A percentile compares a stretch with the other conserved stretches of the same genome.
phyloP scores from a whole-genome alignment of 2,329 filamentous ascomycete species.

The Capronia epimyces region DNA sequence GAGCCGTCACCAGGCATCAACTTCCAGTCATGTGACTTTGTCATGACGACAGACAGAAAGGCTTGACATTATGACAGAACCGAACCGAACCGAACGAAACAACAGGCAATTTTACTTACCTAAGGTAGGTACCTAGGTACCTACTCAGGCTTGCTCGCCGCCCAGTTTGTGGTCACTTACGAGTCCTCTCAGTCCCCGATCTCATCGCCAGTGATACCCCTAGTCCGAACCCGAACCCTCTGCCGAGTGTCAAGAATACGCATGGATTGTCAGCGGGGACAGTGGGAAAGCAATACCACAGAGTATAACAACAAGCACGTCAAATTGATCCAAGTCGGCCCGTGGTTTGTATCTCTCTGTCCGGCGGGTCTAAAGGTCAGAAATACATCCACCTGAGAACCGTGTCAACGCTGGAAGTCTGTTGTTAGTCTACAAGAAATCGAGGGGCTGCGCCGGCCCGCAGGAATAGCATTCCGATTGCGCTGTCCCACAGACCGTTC shows the following conservation, averaged over 20 bases:
- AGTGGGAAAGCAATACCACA: no score
- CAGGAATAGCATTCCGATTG: conserved; percentile 19
- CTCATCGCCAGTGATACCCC: background rate
- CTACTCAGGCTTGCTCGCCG: no score
- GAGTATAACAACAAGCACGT: no score
- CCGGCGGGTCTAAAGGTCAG: conserved; percentile 8
- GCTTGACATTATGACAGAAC: background rate
- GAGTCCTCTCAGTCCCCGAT: background rate
- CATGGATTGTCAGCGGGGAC: no score
- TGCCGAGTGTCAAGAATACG: background rate
- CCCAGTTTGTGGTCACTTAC: no score
- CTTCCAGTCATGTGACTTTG: background rate
- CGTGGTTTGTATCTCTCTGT: background rate
- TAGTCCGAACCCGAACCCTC: background rate
- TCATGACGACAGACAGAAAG: background rate
- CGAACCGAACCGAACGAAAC: background rate
- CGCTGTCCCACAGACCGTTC: conserved; percentile 5
- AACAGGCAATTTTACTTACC: background rate
- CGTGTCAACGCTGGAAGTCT: background rate
- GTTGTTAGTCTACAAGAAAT: conserved; percentile 2
- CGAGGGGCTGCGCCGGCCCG: conserved; percentile 16
- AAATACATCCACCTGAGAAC: conserved; percentile 2
- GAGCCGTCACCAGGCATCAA: background rate
- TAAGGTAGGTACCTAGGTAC: no score
- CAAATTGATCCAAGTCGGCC: no score